phyloP scores from a whole-genome alignment of 345 rosid genomes.

The Arabis alpina region DNA sequence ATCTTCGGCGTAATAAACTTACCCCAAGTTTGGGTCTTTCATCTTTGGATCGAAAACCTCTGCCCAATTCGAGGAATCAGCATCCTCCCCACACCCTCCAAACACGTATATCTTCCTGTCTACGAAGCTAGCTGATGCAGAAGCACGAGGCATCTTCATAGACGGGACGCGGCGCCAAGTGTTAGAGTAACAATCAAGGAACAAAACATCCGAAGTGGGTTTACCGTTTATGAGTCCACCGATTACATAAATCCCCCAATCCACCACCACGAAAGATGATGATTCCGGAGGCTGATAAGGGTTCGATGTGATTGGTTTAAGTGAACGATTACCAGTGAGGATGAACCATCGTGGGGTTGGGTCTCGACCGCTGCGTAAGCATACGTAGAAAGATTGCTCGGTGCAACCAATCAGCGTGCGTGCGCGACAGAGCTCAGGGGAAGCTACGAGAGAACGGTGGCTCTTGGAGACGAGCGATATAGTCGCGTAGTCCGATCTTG shows the following conservation, averaged over 20 bases:
- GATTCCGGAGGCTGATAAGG: background rate
- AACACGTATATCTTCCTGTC: no score
- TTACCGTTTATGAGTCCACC: conserved; percentile 63
- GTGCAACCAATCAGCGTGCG: conserved; percentile 43
- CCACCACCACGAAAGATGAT: background rate
- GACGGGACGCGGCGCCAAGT: conserved; percentile 53
- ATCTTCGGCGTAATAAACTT: no score
- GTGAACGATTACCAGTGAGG: conserved; percentile 17
- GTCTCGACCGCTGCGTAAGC: conserved; percentile 50
- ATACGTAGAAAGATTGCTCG: conserved; percentile 54
- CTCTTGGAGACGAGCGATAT: conserved; percentile 61
- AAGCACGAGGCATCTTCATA: conserved; percentile 55
- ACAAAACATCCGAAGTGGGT: conserved; percentile 59
- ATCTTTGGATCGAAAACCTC: no score
- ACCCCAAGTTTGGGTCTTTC: no score
- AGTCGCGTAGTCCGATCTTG: conserved; percentile 52
- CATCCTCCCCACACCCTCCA: no score
- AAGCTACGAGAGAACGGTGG: conserved; percentile 52
- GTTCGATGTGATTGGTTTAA: conserved; percentile 30
- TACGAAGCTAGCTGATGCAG: conserved; percentile 33
- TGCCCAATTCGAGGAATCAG: no score
- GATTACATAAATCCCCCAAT: conserved; percentile 21
- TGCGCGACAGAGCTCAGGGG: conserved; percentile 52
- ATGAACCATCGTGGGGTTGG: conserved; percentile 49
- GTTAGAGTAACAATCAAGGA: conserved; percentile 61